Percentiles rank a stretch among this genome's conserved stretches.
Conservation (phyloP, 306 rosid species). For the Cicer yamashitae region DNA sequence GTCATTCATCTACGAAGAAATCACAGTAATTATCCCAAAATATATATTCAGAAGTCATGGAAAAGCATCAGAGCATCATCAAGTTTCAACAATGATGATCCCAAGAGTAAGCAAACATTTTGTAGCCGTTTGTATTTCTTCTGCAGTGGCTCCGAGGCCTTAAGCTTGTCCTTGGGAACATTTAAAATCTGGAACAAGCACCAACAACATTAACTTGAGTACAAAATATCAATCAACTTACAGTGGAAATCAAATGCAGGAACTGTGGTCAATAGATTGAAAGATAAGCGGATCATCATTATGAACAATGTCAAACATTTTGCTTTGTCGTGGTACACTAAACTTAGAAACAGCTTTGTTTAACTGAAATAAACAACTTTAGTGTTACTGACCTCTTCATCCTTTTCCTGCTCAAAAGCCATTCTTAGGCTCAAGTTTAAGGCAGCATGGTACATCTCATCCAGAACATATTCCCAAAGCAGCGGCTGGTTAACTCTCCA, state of each 20-base stretch:
- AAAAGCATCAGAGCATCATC: constrained; percentile 92
- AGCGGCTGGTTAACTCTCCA: constrained; percentile 77
- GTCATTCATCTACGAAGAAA: constrained; percentile 20
- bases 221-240: constrained; percentile 17
- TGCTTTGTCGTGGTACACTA: not conserved
- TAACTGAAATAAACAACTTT: constrained; percentile 1
- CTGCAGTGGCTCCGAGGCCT: constrained; percentile 51
- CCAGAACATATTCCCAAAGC: constrained; percentile 73
- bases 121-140: constrained; percentile 48
- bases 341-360: not conserved
- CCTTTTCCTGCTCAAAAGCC: constrained; percentile 66
- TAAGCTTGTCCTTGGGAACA: constrained; percentile 52
- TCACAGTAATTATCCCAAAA: constrained; percentile 2
- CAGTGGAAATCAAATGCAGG: constrained; percentile 15
- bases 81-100: constrained; percentile 73
- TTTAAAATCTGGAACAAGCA: constrained; percentile 58
- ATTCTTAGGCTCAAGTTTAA: constrained; percentile 72
- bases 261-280: constrained; percentile 11
- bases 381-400: constrained; percentile 64
- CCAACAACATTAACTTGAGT: constrained; percentile 35
- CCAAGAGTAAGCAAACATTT: constrained; percentile 52
- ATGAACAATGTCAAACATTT: not conserved
- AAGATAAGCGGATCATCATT: not conserved
- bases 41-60: constrained; percentile 70
- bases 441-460: constrained; percentile 93